phyloP scores from a whole-genome alignment of 768 basidiomycete species.

The Boletus subparvulus region DNA sequence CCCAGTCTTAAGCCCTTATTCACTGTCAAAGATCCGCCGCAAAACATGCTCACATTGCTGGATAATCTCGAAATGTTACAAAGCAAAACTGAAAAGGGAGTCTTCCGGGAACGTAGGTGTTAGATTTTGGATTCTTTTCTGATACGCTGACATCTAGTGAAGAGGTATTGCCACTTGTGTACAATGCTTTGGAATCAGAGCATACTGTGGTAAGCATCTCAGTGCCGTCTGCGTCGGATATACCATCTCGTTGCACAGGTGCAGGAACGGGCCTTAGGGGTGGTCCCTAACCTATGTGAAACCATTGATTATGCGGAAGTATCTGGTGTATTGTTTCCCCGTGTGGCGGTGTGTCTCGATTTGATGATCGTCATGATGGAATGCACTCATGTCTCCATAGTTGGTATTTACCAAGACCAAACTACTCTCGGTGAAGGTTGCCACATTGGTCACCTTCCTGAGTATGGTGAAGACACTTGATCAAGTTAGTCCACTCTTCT shows the following conservation, averaged over 20 bases:
- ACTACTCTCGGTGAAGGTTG: constrained; percentile 87
- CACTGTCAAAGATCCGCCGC: constrained; percentile 88
- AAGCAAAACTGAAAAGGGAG: constrained; percentile 80
- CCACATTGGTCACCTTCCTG: constrained; percentile 78
- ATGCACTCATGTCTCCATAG: constrained; percentile 40
- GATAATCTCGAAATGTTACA: constrained; percentile 88
- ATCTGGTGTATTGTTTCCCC: constrained; percentile 84
- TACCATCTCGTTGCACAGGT: constrained; percentile 49
- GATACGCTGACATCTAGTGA: constrained; percentile 7
- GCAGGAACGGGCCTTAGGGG: constrained; percentile 85
- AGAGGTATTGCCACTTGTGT: constrained; percentile 97
- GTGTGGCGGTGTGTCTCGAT: constrained; percentile 72
- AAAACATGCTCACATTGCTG: constrained; percentile 92
- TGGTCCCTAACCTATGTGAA: constrained; percentile 87
- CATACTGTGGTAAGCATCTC: constrained; percentile 63
- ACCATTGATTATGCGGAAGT: constrained; percentile 95
- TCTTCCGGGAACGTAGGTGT: constrained; percentile 84
- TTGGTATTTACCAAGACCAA: constrained; percentile 92
- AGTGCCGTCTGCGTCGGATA: not conserved
- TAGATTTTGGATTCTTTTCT: not conserved
- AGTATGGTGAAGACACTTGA: constrained; percentile 89
- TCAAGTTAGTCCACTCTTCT: constrained; percentile 49
- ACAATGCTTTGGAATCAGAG: constrained; percentile 95
- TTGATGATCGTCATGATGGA: constrained; percentile 2
- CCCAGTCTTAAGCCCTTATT: constrained; percentile 91